A percentile compares a stretch with the other conserved stretches of the same genome.
phyloP scores from a whole-genome alignment of 2,329 filamentous ascomycete species.

The Monilinia laxa region DNA sequence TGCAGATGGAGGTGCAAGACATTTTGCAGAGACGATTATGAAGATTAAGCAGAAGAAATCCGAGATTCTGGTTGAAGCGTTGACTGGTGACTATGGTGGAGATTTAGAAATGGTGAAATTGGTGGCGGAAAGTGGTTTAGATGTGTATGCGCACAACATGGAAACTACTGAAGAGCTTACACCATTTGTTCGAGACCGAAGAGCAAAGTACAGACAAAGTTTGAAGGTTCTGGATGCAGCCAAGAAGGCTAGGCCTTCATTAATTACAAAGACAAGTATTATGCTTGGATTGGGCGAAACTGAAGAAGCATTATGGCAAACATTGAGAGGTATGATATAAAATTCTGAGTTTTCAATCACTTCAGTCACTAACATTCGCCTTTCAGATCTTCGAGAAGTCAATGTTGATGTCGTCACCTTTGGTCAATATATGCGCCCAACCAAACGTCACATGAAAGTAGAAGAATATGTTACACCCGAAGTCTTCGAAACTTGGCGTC shows the following conservation, averaged over 20 bases:
- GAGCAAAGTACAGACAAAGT: conserved; percentile 86
- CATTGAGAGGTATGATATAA: conserved; percentile 60
- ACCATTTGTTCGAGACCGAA: conserved; percentile 82
- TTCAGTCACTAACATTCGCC: conserved; percentile 24
- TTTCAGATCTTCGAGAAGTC: conserved; percentile 69
- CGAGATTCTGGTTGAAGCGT: conserved; percentile 73
- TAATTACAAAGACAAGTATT: conserved; percentile 98
- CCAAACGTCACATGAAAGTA: conserved; percentile 95
- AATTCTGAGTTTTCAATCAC: background rate
- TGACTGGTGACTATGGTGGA: conserved; percentile 85
- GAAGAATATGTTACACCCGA: conserved; percentile 92
- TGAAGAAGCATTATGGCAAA: conserved; percentile 78
- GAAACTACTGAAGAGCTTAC: conserved; percentile 93
- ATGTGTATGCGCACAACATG: conserved; percentile 96
- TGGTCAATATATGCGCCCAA: conserved; percentile 99
- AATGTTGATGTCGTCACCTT: conserved; percentile 96
- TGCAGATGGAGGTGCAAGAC: conserved; percentile 79
- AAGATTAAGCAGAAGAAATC: conserved; percentile 87
- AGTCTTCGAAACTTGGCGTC: conserved; percentile 87
- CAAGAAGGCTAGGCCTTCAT: conserved; percentile 69
- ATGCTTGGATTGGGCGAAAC: conserved; percentile 96
- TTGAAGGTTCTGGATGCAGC: conserved; percentile 76
- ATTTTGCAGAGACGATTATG: conserved; percentile 91
- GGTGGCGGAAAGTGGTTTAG: conserved; percentile 83
- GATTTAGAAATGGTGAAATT: conserved; percentile 82